Percentiles rank a stretch among this genome's conserved stretches.
phyloP scores from a whole-genome alignment of 1,284 basidiomycete genomes.

The Malassezia vespertilionis region DNA sequence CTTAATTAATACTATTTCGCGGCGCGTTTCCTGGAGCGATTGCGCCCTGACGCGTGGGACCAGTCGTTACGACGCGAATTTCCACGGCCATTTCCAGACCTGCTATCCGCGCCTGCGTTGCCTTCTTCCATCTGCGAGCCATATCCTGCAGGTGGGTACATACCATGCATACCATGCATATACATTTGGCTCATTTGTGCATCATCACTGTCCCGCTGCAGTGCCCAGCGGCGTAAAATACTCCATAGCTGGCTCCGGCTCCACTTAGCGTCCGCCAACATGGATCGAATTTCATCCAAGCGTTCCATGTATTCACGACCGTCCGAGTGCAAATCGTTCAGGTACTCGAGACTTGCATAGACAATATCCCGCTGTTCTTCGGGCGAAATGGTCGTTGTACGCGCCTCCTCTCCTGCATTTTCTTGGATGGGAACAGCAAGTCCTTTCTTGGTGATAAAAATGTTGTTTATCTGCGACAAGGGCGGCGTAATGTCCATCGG shows the following conservation, averaged over 20 bases:
- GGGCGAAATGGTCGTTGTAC: slow-evolving; percentile 13
- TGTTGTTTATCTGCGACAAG: slow-evolving; percentile 33
- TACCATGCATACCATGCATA: too few relatives aligned
- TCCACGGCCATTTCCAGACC: not conserved
- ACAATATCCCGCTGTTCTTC: slow-evolving; percentile 39
- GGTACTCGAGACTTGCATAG: slow-evolving; percentile 35
- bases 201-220: slow-evolving; percentile 12
- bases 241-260: slow-evolving; percentile 12
- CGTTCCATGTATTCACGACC: slow-evolving; percentile 52
- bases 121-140: too few relatives aligned
- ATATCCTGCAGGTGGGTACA: too few relatives aligned
- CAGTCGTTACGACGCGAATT: not conserved
- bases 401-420: not conserved
- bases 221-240: slow-evolving; percentile 12
- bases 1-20: not conserved
- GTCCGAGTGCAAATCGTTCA: slow-evolving; percentile 50
- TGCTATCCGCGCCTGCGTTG: not conserved
- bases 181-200: not conserved
- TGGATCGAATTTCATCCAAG: slow-evolving; percentile 50
- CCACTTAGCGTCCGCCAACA: slow-evolving; percentile 13
- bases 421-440: slow-evolving; percentile 22
- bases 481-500: slow-evolving; percentile 25
- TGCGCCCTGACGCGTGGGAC: not conserved
- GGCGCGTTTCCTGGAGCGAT: slow-evolving; percentile 1
- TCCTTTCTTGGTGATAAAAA: slow-evolving; percentile 41